A percentile compares a stretch with the other conserved stretches of the same genome.
Conservation (phyloP, 192 early-diverging fungal species). For the Rhizophlyctis rosea region DNA sequence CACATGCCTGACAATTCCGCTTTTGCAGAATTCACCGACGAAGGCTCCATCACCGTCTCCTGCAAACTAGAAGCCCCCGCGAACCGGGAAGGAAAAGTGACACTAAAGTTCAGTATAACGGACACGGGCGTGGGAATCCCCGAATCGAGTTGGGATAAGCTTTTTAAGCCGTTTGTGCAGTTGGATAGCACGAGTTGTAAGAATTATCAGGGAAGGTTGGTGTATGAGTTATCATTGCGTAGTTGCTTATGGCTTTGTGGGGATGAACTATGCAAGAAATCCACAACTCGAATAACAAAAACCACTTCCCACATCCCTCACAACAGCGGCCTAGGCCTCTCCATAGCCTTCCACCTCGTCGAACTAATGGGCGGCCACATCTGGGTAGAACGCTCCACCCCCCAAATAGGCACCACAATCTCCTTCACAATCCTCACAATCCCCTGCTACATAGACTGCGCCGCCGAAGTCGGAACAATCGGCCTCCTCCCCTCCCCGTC, state of each 20-base stretch:
- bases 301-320: background rate
- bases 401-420: background rate
- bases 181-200: constrained; percentile 1
- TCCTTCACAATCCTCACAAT: background rate
- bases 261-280: background rate
- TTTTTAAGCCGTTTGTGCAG: constrained; percentile 20
- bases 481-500: background rate
- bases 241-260: background rate
- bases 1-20: background rate
- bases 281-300: background rate
- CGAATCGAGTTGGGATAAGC: background rate
- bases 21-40: too few species aligned
- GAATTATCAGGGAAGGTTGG: background rate
- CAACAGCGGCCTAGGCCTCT: background rate
- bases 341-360: background rate
- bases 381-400: background rate
- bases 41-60: background rate
- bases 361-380: background rate
- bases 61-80: too few species aligned
- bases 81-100: too few species aligned
- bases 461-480: background rate
- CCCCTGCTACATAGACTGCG: too few species aligned
- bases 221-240: background rate
- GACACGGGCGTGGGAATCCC: constrained; percentile 19
- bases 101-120: constrained; percentile 8